Conservation (phyloP, 2,329 filamentous ascomycete genomes). For the Reticulascus tulasneorum region DNA sequence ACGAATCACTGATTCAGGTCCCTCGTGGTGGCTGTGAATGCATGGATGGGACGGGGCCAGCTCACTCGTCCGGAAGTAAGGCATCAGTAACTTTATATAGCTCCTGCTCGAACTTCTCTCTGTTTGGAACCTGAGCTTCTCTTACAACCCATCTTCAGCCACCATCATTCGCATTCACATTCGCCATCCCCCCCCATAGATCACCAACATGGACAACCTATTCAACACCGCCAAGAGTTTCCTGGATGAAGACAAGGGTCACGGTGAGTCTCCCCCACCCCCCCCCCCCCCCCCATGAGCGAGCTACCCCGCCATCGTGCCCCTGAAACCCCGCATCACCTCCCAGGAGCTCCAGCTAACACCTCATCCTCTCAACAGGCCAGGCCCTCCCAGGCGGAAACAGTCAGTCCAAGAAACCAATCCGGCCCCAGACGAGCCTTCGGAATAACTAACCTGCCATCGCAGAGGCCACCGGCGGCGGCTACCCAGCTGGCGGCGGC, state of each 20-base stretch:
- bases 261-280: constrained; percentile 6
- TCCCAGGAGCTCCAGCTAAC: constrained; percentile 4
- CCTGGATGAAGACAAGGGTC: constrained; percentile 25
- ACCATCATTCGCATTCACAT: background rate
- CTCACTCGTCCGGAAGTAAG: too few species aligned
- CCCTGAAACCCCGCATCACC: constrained; percentile 3
- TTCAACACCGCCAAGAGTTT: constrained; percentile 33
- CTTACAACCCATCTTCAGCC: too few species aligned
- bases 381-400: constrained; percentile 17
- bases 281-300: background rate
- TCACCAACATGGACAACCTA: constrained; percentile 31
- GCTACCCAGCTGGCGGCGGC: constrained; percentile 27
- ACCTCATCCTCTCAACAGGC: background rate
- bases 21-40: too few species aligned
- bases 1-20: too few species aligned
- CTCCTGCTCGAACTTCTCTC: too few species aligned
- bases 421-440: too few species aligned
- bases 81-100: too few species aligned
- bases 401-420: constrained; percentile 18
- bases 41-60: too few species aligned
- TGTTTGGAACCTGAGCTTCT: too few species aligned
- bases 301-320: constrained; percentile 11
- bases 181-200: background rate
- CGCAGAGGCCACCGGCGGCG: constrained; percentile 27
- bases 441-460: background rate